A percentile compares a stretch with the other conserved stretches of the same genome.
Conservation (phyloP, 305 asterid species). For the Stenogyne calaminthoides region DNA sequence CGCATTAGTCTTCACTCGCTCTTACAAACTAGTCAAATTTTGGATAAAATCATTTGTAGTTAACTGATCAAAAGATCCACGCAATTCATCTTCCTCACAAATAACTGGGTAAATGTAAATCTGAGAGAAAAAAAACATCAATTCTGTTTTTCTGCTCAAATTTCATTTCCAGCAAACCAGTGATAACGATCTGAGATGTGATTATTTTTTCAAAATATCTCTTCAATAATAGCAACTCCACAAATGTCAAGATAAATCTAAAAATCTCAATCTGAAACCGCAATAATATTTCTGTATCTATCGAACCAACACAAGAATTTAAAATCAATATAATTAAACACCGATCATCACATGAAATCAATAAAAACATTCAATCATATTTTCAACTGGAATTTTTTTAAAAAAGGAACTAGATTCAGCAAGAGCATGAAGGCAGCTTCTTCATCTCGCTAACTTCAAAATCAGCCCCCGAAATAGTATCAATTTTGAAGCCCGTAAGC, state of each 20-base stretch:
- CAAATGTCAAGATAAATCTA: not conserved
- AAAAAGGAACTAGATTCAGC: slow-evolving; percentile 31
- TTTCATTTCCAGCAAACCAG: not conserved
- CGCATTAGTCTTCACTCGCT: not conserved
- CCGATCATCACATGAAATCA: not conserved
- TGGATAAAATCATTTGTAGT: not conserved
- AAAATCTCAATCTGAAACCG: not conserved
- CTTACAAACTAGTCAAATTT: not conserved
- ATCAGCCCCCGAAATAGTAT: slow-evolving; percentile 43
- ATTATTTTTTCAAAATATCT: not conserved
- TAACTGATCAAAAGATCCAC: no score
- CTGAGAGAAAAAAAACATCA: no score
- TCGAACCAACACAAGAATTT: not conserved
- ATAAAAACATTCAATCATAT: not conserved
- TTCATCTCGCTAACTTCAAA: slow-evolving; percentile 72
- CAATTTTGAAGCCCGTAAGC: slow-evolving; percentile 57
- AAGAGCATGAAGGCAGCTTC: slow-evolving; percentile 67
- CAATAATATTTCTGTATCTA: not conserved
- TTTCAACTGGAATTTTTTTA: not conserved
- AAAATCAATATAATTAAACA: not conserved
- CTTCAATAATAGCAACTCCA: not conserved
- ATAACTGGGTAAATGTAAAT: no score
- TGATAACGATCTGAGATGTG: not conserved
- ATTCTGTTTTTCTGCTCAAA: no score
- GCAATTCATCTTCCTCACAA: no score